A percentile compares a stretch with the other conserved stretches of the same genome.
phyloP scores from a whole-genome alignment of 306 rosid species.

The Canavalia ensiformis region DNA sequence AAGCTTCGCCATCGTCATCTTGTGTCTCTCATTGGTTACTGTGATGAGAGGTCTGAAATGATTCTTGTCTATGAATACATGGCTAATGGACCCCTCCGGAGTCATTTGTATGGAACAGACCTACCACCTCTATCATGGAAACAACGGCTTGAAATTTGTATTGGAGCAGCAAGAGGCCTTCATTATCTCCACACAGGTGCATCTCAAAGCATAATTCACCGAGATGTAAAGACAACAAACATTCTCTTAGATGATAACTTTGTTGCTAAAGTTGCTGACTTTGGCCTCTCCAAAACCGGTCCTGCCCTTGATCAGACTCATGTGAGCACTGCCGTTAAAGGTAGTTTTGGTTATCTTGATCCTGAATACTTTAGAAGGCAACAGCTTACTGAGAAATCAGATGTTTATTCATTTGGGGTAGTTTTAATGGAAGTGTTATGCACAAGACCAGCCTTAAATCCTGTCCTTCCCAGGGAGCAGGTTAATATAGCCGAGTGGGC shows the following conservation, averaged over 20 bases:
- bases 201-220: constrained; percentile 90
- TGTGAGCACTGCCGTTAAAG: constrained; percentile 98
- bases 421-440: constrained; percentile 97
- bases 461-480: constrained; percentile 95
- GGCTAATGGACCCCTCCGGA: constrained; percentile 97
- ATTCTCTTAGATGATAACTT: constrained; percentile 93
- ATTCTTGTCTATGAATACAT: constrained; percentile 94
- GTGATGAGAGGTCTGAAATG: constrained; percentile 97
- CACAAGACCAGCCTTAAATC: constrained; percentile 96
- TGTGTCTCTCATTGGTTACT: constrained; percentile 95
- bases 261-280: constrained; percentile 97
- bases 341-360: constrained; percentile 97
- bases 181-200: constrained; percentile 98
- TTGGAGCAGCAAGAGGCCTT: constrained; percentile 97
- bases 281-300: constrained; percentile 95
- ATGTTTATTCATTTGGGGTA: constrained; percentile 96
- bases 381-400: constrained; percentile 98
- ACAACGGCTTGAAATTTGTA: constrained; percentile 93
- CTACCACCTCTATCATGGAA: constrained; percentile 87
- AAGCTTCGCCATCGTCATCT: constrained; percentile 98
- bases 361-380: constrained; percentile 98
- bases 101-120: constrained; percentile 94
- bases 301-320: constrained; percentile 98
- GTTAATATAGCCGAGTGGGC: constrained; percentile 99
- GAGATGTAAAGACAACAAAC: constrained; percentile 97